Base-by-base conservation (phyloP, 805 yeast species). In the Starmerella tilneyi region DNA sequence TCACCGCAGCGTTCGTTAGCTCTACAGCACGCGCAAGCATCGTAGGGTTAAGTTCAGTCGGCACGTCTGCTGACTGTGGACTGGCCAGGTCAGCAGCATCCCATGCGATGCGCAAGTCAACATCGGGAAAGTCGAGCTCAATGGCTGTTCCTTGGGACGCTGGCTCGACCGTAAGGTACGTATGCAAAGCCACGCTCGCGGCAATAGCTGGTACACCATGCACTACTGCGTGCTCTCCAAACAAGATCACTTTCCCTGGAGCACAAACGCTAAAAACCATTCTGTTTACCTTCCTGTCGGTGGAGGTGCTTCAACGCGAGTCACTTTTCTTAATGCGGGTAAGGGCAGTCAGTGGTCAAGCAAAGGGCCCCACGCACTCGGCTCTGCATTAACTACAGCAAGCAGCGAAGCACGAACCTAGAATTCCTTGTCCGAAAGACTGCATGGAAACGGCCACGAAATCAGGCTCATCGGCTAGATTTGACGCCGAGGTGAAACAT, bases 221-320 rank as follows among this genome's bases (percentile, higher is more conserved):
- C 0, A 92, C 98, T 2, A 94, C 97, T 7, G 96, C 83, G 59
- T 92, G 98, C 60, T 92, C 98, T 19, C 98, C 98, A 62, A 88
- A 92, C 28, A 92, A 71, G 55, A 92, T 92, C 36, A 86, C 94
- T 59, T 92, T 92, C 4, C 98, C 98, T 0, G 98, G 98, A 1
- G 98, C 92, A 44, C 95, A 83, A 2, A 85, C 84, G 41, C 76
- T 64, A 61, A 88, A 84, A 16, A 26, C 43, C 51, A 48, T 48
- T 5, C 16, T 23, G 40, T 24, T 36, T 36, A 24, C 30, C 9
- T 6, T 5, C 12, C 8, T 23, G n/a, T n/a, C n/a, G n/a, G n/a
- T n/a, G n/a, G n/a, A n/a, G n/a, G n/a, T 28, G 11, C 6, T 7
- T 8, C 21, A 30, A 30, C 19, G 34, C 34, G 9, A 16, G 34